phyloP scores from a whole-genome alignment of 192 early-diverging fungal genomes.

The Backusella luteola region DNA sequence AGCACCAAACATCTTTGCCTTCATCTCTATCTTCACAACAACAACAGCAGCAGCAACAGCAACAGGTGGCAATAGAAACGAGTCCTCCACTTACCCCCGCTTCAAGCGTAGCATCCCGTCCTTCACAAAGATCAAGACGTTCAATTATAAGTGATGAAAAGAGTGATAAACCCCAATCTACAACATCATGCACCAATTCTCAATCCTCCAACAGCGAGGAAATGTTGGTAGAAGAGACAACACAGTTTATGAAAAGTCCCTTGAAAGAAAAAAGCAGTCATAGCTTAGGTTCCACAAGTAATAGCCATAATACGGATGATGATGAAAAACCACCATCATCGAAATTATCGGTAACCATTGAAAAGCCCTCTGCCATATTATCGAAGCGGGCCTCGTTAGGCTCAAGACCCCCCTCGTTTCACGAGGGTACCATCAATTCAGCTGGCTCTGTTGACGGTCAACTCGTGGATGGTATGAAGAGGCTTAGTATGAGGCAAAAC shows the following conservation, averaged over 20 bases:
- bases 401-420: slow-evolving; percentile 2
- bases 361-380: slow-evolving; percentile 26
- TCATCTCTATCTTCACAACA: background rate
- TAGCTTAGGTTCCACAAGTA: background rate
- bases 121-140: slow-evolving; percentile 11
- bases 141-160: background rate
- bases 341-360: background rate
- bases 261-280: background rate
- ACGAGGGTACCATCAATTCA: background rate
- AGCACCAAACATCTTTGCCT: background rate
- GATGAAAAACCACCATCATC: background rate
- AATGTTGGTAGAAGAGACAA: background rate
- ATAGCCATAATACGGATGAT: background rate
- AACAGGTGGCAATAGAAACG: slow-evolving; percentile 2
- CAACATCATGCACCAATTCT: background rate
- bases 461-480: background rate
- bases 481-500: background rate
- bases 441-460: background rate
- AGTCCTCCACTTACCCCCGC: slow-evolving; percentile 19
- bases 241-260: background rate
- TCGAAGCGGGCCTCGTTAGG: slow-evolving; percentile 26
- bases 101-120: slow-evolving; percentile 13
- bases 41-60: background rate
- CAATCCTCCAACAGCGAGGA: background rate
- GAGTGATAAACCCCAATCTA: background rate